Conservation (phyloP, 805 yeast genomes). For the Monosporozyma servazzii region DNA sequence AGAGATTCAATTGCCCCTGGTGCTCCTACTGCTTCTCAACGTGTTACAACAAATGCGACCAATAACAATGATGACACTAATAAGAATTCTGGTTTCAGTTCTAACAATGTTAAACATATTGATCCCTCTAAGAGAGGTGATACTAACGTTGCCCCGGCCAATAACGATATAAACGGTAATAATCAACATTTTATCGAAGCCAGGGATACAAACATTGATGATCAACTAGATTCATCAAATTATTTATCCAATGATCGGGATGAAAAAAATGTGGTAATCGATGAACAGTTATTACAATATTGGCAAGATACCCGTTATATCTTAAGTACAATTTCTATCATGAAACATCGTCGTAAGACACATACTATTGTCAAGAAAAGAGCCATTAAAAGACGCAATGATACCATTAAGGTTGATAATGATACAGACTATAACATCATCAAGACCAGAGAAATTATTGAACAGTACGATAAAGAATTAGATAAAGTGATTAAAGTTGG, state of each 20-base stretch:
- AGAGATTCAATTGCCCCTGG: not conserved
- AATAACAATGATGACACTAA: not conserved
- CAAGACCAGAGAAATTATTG: conserved; percentile 13
- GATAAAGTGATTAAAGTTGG: conserved; percentile 23
- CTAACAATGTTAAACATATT: not conserved
- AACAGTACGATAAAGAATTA: conserved; percentile 19
- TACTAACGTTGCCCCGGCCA: not conserved
- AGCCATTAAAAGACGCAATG: conserved; percentile 13
- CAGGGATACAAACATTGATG: not conserved
- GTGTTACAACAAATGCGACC: not conserved
- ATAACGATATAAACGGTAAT: not conserved
- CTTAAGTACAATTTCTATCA: conserved; percentile 16
- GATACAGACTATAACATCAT: conserved; percentile 11
- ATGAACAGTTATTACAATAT: conserved; percentile 18
- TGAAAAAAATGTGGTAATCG: conserved; percentile 11
- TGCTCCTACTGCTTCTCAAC: not conserved
- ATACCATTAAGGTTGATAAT: conserved; percentile 10
- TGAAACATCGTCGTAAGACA: conserved; percentile 23
- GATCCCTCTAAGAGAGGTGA: not conserved
- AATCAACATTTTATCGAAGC: not conserved
- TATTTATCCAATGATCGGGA: conserved; percentile 4
- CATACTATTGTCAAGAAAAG: conserved; percentile 16
- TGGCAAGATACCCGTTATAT: conserved; percentile 22
- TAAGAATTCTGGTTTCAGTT: not conserved
- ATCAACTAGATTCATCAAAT: conserved; percentile 5